A percentile compares a stretch with the other conserved stretches of the same genome.
phyloP scores from a whole-genome alignment of 805 yeast species.

The Lachancea waltii region DNA sequence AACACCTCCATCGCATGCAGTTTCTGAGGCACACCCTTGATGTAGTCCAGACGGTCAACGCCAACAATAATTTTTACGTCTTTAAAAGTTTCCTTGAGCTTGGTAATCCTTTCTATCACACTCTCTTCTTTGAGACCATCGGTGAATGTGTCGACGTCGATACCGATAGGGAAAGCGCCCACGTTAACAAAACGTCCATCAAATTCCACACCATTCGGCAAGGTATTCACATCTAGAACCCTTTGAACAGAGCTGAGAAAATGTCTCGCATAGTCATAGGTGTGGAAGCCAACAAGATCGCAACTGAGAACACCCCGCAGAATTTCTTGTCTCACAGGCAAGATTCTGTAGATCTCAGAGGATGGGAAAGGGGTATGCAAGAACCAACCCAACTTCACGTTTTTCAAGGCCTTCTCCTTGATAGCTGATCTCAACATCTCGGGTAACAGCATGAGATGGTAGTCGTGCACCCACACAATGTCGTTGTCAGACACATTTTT shows the following conservation, averaged over 20 bases:
- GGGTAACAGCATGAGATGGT: conserved; percentile 81
- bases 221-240: conserved; percentile 71
- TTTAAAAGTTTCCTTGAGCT: conserved; percentile 58
- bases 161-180: conserved; percentile 99
- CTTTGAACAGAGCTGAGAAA: conserved; percentile 84
- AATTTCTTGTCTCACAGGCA: conserved; percentile 92
- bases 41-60: conserved; percentile 92
- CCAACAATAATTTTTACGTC: conserved; percentile 89
- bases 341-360: conserved; percentile 87
- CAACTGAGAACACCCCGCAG: conserved; percentile 88
- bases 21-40: conserved; percentile 97
- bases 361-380: conserved; percentile 98
- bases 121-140: conserved; percentile 61
- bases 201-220: conserved; percentile 85
- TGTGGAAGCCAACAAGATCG: conserved; percentile 94
- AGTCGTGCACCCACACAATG: conserved; percentile 96
- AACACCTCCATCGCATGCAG: conserved; percentile 94
- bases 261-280: conserved; percentile 98
- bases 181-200: conserved; percentile 71
- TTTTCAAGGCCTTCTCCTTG: conserved; percentile 36
- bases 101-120: conserved; percentile 61
- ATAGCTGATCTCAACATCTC: conserved; percentile 70
- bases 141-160: conserved; percentile 85
- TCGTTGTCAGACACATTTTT: conserved; percentile 72
- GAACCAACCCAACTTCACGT: conserved; percentile 84